Percentiles rank a stretch among this genome's conserved stretches.
Evolutionary conservation across 345 rosid species (phyloP).

Genomic region (Excoecaria cochinchinensis): DNA sequence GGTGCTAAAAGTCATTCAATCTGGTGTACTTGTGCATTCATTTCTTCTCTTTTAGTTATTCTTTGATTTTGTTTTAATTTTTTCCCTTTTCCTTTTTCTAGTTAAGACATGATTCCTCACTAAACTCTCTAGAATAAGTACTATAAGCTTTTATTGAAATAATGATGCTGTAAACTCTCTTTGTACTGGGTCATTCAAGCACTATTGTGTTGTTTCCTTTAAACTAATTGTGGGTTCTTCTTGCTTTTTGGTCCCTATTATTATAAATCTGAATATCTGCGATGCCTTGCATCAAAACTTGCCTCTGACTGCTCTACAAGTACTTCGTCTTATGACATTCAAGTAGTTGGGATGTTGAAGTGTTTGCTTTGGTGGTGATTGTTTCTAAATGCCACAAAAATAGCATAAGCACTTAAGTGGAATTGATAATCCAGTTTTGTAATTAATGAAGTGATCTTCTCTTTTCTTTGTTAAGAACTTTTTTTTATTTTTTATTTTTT

Average conservation of each 20-base stretch:
- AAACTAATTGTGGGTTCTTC: background rate
- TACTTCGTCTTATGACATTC: background rate
- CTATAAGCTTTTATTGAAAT: no score
- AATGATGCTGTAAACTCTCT: background rate
- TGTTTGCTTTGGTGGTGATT: background rate
- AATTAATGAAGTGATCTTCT: background rate
- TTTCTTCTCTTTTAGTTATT: background rate
- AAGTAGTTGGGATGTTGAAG: background rate
- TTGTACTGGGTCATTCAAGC: no score
- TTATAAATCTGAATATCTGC: background rate
- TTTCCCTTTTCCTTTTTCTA: background rate
- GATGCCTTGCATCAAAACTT: background rate
- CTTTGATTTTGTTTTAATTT: background rate
- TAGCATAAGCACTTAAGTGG: background rate
- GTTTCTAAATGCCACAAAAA: background rate
- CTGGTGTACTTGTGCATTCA: background rate
- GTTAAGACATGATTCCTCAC: background rate
- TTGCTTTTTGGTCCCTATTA: background rate
- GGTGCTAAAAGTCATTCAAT: background rate
- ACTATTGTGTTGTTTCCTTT: background rate
- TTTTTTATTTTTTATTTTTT: no score
- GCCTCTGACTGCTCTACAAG: background rate
- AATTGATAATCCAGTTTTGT: slow-evolving; percentile 2
- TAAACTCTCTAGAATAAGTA: background rate
- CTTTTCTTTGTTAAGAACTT: no score